Conservation (phyloP, 2,329 filamentous ascomycete species). For the Lojkania enalia region DNA sequence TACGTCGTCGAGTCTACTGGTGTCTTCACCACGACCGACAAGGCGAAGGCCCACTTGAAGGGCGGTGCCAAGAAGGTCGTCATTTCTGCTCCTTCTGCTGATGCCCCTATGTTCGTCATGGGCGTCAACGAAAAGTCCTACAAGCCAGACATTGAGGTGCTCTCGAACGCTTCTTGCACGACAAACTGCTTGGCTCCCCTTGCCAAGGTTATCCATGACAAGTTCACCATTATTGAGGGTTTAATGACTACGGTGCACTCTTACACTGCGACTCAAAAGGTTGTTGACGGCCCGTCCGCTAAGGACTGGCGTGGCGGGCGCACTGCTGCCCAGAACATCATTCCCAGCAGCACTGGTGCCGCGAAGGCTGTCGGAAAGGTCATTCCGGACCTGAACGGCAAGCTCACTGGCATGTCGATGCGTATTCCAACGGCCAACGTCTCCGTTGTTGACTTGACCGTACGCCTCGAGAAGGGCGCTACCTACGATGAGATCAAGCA, state of each 20-base stretch:
- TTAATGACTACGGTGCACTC: constrained; percentile 99
- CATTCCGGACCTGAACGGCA: constrained; percentile 96
- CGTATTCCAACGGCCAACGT: constrained; percentile 99
- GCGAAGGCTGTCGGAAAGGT: constrained; percentile 99
- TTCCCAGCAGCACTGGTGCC: constrained; percentile 97
- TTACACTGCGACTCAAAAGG: constrained; percentile 99
- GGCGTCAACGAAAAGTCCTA: constrained; percentile 96
- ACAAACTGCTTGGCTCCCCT: constrained; percentile 99
- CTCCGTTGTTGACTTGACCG: constrained; percentile 96
- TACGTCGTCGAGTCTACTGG: constrained; percentile 98
- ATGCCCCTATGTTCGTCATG: constrained; percentile 99
- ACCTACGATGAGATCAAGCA: constrained; percentile 91
- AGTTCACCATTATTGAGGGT: constrained; percentile 96
- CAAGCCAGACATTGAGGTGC: constrained; percentile 86
- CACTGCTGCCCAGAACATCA: constrained; percentile 99
- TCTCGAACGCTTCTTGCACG: constrained; percentile 99
- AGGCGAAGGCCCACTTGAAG: constrained; percentile 91
- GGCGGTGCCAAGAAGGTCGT: constrained; percentile 95
- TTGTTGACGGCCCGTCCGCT: constrained; percentile 92
- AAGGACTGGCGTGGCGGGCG: constrained; percentile 99
- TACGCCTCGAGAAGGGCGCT: constrained; percentile 88
- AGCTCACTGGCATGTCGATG: constrained; percentile 99
- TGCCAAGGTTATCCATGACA: constrained; percentile 99
- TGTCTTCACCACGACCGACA: constrained; percentile 98
- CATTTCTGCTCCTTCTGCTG: constrained; percentile 85